Evolutionary conservation across 139 green algal species (phyloP), one percentile per base, ranked within the genome.

Genomic region (Dunaliella primolecta): DNA sequence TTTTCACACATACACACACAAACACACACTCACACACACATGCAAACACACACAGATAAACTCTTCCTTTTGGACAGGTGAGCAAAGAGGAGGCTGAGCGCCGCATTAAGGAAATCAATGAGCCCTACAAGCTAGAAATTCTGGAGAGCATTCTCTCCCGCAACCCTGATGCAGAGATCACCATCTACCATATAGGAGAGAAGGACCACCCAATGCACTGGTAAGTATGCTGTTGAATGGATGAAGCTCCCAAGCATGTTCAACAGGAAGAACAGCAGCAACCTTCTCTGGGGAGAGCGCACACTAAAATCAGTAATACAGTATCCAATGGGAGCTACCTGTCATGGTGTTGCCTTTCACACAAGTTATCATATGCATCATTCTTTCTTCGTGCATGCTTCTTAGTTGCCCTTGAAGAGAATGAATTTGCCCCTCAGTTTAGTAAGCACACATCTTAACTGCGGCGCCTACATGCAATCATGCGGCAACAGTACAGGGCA

Each of bases 121-220:
- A 99, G 91, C 92, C 97, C 0, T 99, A 98, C 93, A 99, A 99
- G 89, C 89, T 98, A 38, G 96, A 99, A 88, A 98, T 99, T 85
- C 90, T 99, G 37, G 90, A 98, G 36, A 87, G 86, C 83, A 98
- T 98, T 84, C 84, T 94, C 27, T 88, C 81, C 25, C 89, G 86
- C 23, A 89, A 96, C 80, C 89, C 94, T 0, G 81, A 87, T 21
- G 95, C 95, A 3, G 72, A 94, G 84, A 99, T 99, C 92, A 99
- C 97, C 32, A 98, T 99, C 83, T 99, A 98, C 90, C 96, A 99
- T 92, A 97, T 99, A 2, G 97, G 97, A 2, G 89, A 95, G 36
- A 87, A 91, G 56, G 92, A 93, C 21, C 89, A 94, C 87, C 86
- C 86, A 0, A 84, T 81, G 74, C 90, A 93, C 83, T 92, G 89